These are phyloP conservation scores for Adansonia grandidieri DNA, from an alignment of 441 rosid genomes.

Conservation along the genomic window DNA sequence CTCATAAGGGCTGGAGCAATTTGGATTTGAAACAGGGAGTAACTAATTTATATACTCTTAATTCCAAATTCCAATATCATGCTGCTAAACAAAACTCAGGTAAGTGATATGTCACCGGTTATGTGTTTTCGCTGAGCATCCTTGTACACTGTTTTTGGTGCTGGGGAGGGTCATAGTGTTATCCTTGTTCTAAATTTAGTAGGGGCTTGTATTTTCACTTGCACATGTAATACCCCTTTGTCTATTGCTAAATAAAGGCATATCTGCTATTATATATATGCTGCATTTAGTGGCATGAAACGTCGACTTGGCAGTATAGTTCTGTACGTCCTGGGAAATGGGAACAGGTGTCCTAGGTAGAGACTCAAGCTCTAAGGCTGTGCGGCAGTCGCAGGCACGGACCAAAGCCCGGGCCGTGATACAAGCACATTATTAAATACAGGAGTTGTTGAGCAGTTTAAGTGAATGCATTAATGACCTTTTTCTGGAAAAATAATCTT, in stretches of 20 bases:
- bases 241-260: neutral
- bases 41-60: neutral
- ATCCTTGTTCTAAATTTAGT: conserved; percentile 8
- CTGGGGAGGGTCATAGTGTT: conserved; percentile 2
- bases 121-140: conserved; percentile 7
- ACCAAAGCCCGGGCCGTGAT: no score
- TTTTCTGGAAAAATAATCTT: no score
- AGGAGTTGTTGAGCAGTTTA: no score
- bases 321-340: no score
- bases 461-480: no score
- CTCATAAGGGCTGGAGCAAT: conserved; percentile 64
- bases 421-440: no score
- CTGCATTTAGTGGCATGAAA: neutral
- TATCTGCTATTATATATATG: neutral
- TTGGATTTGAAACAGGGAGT: conserved; percentile 45
- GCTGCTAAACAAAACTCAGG: neutral
- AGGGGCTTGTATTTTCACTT: conserved; percentile 18
- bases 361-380: no score
- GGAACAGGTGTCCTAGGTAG: no score
- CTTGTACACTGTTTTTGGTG: conserved; percentile 22
- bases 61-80: no score
- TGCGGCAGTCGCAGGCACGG: no score
- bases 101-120: neutral
- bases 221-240: conserved; percentile 2
- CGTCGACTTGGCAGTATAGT: neutral